Base-by-base conservation (phyloP, 441 rosid species). In the Croton laevigatus region DNA sequence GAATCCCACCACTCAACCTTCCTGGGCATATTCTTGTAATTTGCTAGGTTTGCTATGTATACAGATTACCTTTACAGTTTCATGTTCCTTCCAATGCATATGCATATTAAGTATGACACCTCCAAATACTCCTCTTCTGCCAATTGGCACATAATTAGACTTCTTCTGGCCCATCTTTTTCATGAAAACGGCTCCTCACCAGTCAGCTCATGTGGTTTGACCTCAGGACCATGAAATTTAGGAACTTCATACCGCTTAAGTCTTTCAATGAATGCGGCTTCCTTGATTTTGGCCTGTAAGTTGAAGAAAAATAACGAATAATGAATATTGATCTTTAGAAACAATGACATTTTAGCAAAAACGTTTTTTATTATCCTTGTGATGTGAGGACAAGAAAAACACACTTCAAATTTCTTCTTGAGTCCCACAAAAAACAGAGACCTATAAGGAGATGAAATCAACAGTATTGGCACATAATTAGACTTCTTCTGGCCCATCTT, bases 41-140 rank as follows among this genome's bases (percentile, higher is more conserved):
- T 87, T 97, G 16, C 97, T 93, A 20, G 97, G 91, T 78, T 88
- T 93, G 79, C 87, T 81, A 59, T 87, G 83, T 49, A 89, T 96
- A 84, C 91, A 91, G 6, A 96, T 87, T 73, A 92, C 97, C 82
- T 94, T 87, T 65, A 94, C 94, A 9, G 99, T 94, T 70, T 91
- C 97, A 51, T 94, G 91, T 10, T 89, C 90, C 78, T 91, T 91
- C 97, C 94, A 94, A 70, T 92, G 97, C 83, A 91, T 73, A 77
- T 94, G 97, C 97, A 94, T 90, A 44, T 94, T 94, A 14, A 91
- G 89, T 71, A 94, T 84, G 72, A 91, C 89, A 70, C 98, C 98
- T 58, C 96, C 97, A 69, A 90, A 89, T 32, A 91, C 81, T 74
- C 94, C 98, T 85, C 97, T 83, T 78, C 77, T 71, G 13, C 84